Evolutionary conservation across 2,329 filamentous ascomycete genomes (phyloP).

Genomic region (Mycosphaerella sp.): DNA sequence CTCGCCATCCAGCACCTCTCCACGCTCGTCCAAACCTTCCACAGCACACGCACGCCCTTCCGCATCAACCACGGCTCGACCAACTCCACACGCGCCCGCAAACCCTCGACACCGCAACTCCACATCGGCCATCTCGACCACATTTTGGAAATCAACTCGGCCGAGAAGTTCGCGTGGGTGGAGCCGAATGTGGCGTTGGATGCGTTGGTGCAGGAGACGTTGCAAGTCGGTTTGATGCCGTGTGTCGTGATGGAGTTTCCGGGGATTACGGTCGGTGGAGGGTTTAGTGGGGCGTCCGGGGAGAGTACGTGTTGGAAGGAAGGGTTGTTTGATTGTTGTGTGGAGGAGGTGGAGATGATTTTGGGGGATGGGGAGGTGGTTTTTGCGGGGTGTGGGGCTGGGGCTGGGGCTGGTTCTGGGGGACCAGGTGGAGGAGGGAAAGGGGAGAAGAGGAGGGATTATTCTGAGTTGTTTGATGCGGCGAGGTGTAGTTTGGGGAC

Average conservation of each 20-base stretch:
- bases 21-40: too few species aligned
- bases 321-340: slow-evolving; percentile 59
- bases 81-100: slow-evolving; percentile 41
- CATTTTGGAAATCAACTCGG: slow-evolving; percentile 40
- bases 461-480: slow-evolving; percentile 56
- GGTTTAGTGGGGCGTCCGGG: slow-evolving; percentile 59
- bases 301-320: slow-evolving; percentile 61
- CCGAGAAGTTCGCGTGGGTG: slow-evolving; percentile 44
- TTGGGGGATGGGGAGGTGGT: slow-evolving; percentile 54
- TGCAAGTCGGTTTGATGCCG: slow-evolving; percentile 51
- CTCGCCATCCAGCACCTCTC: too few species aligned
- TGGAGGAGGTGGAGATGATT: slow-evolving; percentile 58
- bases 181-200: slow-evolving; percentile 67
- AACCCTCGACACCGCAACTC: slow-evolving; percentile 39
- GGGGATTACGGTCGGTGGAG: slow-evolving; percentile 61
- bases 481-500: slow-evolving; percentile 61
- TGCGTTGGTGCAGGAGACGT: slow-evolving; percentile 51
- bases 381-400: slow-evolving; percentile 37
- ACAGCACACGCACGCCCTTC: slow-evolving; percentile 34
- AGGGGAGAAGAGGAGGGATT: slow-evolving; percentile 45
- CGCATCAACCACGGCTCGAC: slow-evolving; percentile 54
- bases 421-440: slow-evolving; percentile 53
- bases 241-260: slow-evolving; percentile 66
- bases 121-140: slow-evolving; percentile 44
- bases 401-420: slow-evolving; percentile 59